Evolutionary conservation across 2,329 filamentous ascomycete genomes (phyloP).

Genomic region (Microcyclosporella mali): DNA sequence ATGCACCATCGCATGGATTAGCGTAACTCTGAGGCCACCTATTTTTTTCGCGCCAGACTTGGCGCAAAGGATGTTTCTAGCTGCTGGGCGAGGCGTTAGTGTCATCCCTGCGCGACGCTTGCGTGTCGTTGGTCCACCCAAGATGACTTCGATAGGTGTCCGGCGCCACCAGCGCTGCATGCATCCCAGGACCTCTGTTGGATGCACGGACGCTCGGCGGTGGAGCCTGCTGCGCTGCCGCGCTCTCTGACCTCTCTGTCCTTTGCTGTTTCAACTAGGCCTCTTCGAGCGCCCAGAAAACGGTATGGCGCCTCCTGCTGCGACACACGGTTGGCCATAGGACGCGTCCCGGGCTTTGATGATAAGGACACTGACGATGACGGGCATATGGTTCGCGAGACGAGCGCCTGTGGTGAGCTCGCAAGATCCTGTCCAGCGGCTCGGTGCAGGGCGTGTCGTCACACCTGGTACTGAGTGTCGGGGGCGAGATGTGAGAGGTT

Average conservation of each 20-base stretch:
- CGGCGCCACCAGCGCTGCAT: conserved; percentile 6
- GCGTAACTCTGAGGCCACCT: conserved; percentile 4
- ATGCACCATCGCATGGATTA: conserved; percentile 18
- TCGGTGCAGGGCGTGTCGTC: conserved; percentile 7
- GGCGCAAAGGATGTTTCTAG: neutral
- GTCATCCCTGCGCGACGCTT: conserved; percentile 7
- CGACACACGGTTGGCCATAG: conserved; percentile 1
- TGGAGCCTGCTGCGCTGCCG: conserved; percentile 6
- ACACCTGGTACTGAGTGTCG: conserved; percentile 1
- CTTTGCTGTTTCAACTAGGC: conserved; percentile 4
- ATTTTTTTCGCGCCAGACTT: too few relatives aligned
- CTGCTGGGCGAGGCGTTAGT: conserved; percentile 1
- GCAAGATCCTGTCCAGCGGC: conserved; percentile 7
- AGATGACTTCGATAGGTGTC: conserved; percentile 2
- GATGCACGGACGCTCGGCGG: conserved; percentile 4
- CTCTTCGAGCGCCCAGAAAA: conserved; percentile 3
- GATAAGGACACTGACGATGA: neutral
- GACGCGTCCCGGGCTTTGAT: neutral
- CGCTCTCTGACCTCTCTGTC: neutral
- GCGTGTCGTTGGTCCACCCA: conserved; percentile 16
- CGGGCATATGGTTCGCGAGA: neutral
- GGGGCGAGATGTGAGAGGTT: neutral
- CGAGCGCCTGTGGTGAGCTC: neutral
- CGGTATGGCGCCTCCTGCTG: neutral
- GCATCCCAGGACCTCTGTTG: conserved; percentile 6